Base-by-base conservation (phyloP, 1,139 yeast genomes). In the Zygosaccharomyces sapae region DNA sequence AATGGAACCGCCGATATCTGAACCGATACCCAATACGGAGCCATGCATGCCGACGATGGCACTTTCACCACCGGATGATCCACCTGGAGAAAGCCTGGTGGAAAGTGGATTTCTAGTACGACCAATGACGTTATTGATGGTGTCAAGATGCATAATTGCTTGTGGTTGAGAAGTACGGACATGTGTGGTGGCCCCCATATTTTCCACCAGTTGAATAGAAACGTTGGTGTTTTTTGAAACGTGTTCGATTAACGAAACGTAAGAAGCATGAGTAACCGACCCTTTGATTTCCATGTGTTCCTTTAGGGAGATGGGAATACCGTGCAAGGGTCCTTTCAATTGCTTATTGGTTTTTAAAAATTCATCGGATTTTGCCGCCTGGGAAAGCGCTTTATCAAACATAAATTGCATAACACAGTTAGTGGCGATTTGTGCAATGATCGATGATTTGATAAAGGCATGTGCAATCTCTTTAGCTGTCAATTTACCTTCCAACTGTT, bases 41-140 rank as follows among this genome's bases (percentile, higher is more conserved):
- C 83, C 88, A 41, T 80, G 82, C 66, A 81, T 77, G 1, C 77
- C 79, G 39, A 81, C 79, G 55, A 81, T 64, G 0, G 89, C 77
- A 55, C 90, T 89, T 65, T 84, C 92, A 55, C 94, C 94, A 30
- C 86, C 81, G 1, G 88, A 81, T 0, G 88, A 81, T 8, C 94
- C 94, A 52, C 85, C 85, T 4, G 81, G 73, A 16, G 81, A 74
- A 49, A 79, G 62, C n/a, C 73, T 63, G 3, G 79, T 70, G 55
- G 80, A 80, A 57, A 66, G 63, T 0, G 84, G 78, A 59, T 80
- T 80, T 52, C 76, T 70, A n/a, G 81, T 73, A 52, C 79, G 67
- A 2, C 82, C 83, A 37, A 66, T 69, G 54, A 74, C 68, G 61
- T 73, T 74, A 59, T 76, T 76, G 52, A 71, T 67, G 27, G 78